phyloP scores from a whole-genome alignment of 2,329 filamentous ascomycete genomes.

The Aquanectria penicillioides region DNA sequence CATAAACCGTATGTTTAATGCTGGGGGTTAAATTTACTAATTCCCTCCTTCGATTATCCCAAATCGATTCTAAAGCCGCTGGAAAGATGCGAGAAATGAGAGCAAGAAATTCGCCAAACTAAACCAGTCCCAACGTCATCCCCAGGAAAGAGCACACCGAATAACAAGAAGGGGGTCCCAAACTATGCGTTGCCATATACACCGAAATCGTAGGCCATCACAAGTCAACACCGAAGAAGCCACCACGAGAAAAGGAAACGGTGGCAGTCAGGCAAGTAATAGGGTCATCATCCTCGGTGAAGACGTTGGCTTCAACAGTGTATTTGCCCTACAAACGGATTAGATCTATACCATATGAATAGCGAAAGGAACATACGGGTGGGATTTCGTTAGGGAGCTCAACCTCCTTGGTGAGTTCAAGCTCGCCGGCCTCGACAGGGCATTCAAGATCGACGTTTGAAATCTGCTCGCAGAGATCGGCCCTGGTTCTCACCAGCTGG shows the following conservation, averaged over 20 bases:
- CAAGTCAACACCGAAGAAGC: conserved; percentile 55
- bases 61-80: conserved; percentile 39
- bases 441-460: conserved; percentile 89
- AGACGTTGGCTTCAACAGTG: conserved; percentile 87
- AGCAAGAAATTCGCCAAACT: conserved; percentile 36
- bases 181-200: conserved; percentile 4
- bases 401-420: conserved; percentile 81
- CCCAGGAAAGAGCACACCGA: conserved; percentile 27
- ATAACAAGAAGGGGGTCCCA: conserved; percentile 18
- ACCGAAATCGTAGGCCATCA: conserved; percentile 35
- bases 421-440: conserved; percentile 82
- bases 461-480: conserved; percentile 90
- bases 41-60: conserved; percentile 29
- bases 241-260: conserved; percentile 65
- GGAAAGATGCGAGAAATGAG: conserved; percentile 25
- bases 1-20: conserved; percentile 19
- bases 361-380: conserved; percentile 70
- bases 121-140: conserved; percentile 22
- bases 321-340: conserved; percentile 77
- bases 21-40: conserved; percentile 3
- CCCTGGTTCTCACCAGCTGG: conserved; percentile 81
- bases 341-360: conserved; percentile 21
- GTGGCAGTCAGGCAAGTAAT: conserved; percentile 89
- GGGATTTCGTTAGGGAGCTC: conserved; percentile 88
- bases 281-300: conserved; percentile 74